Evolutionary conservation across 2,329 filamentous ascomycete genomes (phyloP).

Genomic region (Reticulascus tulasneorum): DNA sequence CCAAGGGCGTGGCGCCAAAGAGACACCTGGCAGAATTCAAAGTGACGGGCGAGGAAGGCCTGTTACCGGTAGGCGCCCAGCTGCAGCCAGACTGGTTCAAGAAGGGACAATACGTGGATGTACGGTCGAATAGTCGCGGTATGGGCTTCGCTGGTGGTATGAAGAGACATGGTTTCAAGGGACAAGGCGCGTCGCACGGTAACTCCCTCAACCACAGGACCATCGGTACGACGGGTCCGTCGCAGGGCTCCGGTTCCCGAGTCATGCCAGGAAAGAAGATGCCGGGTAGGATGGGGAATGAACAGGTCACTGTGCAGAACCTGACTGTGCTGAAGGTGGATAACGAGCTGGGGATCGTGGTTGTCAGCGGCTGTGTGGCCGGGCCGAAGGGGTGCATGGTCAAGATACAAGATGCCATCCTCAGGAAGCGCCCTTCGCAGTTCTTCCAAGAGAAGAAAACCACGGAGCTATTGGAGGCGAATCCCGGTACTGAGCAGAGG

Average conservation of each 20-base stretch:
- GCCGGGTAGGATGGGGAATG: constrained; percentile 91
- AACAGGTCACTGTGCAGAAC: constrained; percentile 87
- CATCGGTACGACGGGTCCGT: constrained; percentile 84
- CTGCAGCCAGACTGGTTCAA: constrained; percentile 89
- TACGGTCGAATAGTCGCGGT: constrained; percentile 72
- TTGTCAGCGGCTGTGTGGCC: constrained; percentile 81
- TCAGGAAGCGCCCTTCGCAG: constrained; percentile 62
- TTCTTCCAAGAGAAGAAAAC: constrained; percentile 45
- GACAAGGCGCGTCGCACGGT: constrained; percentile 90
- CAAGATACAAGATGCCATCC: constrained; percentile 83
- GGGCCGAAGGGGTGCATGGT: constrained; percentile 86
- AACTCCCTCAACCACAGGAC: constrained; percentile 91
- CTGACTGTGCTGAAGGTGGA: constrained; percentile 86
- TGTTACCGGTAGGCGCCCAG: constrained; percentile 70
- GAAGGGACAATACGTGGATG: constrained; percentile 86
- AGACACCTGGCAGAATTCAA: constrained; percentile 80
- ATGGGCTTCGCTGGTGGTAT: constrained; percentile 97
- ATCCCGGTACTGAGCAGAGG: constrained; percentile 40
- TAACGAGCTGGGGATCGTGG: constrained; percentile 77
- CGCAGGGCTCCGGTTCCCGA: constrained; percentile 87
- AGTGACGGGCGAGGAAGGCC: constrained; percentile 67
- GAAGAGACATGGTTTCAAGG: constrained; percentile 89
- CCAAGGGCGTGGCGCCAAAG: constrained; percentile 79
- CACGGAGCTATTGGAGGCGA: constrained; percentile 39
- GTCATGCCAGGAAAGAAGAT: constrained; percentile 97